Evolutionary conservation across 2,329 filamentous ascomycete species (phyloP).

Genomic region (Neonectria ditissima): DNA sequence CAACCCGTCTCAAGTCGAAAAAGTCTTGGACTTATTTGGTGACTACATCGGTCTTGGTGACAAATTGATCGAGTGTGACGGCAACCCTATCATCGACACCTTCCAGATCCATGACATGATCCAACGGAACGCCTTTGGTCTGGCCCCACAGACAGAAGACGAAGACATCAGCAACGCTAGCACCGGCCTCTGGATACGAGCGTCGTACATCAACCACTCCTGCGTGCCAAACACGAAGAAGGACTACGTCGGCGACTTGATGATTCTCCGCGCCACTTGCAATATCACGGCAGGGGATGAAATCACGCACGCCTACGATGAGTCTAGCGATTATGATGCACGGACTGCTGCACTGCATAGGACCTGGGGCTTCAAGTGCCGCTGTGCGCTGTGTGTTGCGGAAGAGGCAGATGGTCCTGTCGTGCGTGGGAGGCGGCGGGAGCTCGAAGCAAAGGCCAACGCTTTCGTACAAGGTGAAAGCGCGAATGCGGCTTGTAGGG

Average conservation of each 20-base stretch:
- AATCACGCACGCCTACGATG: conserved; percentile 49
- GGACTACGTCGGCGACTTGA: conserved; percentile 54
- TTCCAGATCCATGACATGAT: conserved; percentile 51
- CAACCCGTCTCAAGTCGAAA: conserved; percentile 43
- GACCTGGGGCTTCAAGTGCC: conserved; percentile 55
- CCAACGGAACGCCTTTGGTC: conserved; percentile 50
- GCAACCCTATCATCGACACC: conserved; percentile 41
- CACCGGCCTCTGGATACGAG: conserved; percentile 53
- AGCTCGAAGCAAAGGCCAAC: conserved; percentile 37
- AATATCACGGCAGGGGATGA: conserved; percentile 50
- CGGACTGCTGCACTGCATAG: conserved; percentile 36
- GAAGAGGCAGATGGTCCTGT: conserved; percentile 42
- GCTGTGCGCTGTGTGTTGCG: conserved; percentile 50
- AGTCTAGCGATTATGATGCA: conserved; percentile 40
- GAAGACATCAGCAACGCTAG: conserved; percentile 49
- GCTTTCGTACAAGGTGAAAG: conserved; percentile 33
- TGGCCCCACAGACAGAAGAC: conserved; percentile 42
- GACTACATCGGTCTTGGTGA: conserved; percentile 43
- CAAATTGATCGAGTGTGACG: conserved; percentile 42
- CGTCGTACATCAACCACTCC: conserved; percentile 58
- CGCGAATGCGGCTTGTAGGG: conserved; percentile 26
- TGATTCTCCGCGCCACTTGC: conserved; percentile 52
- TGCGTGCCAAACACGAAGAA: conserved; percentile 52
- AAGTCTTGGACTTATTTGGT: conserved; percentile 41
- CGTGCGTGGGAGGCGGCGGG: conserved; percentile 34